Evolutionary conservation across 345 rosid genomes (phyloP), one percentile per base, ranked within the genome.

Genomic region (Jatropha curcas): DNA sequence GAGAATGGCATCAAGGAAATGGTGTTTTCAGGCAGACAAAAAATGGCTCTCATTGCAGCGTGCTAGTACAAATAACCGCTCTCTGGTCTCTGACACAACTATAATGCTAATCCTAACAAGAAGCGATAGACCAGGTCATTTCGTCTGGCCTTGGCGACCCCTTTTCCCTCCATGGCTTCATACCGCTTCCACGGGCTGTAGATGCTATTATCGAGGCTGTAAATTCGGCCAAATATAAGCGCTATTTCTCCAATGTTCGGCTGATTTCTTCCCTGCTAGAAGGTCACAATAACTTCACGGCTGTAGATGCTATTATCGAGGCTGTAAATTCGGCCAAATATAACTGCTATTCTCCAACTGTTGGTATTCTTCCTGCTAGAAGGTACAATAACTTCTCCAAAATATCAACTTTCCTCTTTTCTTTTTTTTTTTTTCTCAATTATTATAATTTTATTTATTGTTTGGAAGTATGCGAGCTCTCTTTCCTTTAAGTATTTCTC

Each of bases 281-380:
- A n/a, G n/a, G n/a, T n/a, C n/a, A n/a, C n/a, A n/a, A n/a, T n/a
- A n/a, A n/a, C n/a, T n/a, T n/a, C 19, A 79, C 41, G 1, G 96
- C 91, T 0, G 94, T 82, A 71, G 87, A 90, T 52, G 94, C 92
- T 58, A 57, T 89, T 22, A 74, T 79, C 64, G 72, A 85, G 28
- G 79, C 86, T 41, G 62, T 92, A 27, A 80, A 82, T n/a, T 89
- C 92, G 45, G 87, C 79, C 11, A 65, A 86, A 53, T 75, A 64
- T 77, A 90, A 90, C 31, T 68, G 74, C 28, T 90, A 92, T 71
- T 22, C 82, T 20, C 78, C 90, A 25, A 51, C 74, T n/a, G 64
- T 63, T 55, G 96, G 96, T 13, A 68, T 88, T 60, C 86, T 75
- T 48, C 82, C 96, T 0, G 91, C 98, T 1, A 76, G 92, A 57